Evolutionary conservation across 768 basidiomycete species (phyloP).

Genomic region (Austroboletus festivus): DNA sequence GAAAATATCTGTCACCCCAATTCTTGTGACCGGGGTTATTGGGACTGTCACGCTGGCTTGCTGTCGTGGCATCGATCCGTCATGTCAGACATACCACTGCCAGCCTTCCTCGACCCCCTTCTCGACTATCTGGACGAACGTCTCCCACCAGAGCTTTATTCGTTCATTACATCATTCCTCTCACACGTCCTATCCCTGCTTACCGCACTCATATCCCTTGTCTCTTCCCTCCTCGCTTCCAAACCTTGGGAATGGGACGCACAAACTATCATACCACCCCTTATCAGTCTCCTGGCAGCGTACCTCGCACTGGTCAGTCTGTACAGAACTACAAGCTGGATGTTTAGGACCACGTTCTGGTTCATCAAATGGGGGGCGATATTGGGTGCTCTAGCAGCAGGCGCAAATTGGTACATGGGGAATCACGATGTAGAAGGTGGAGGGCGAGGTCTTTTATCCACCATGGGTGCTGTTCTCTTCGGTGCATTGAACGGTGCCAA

Average conservation of each 20-base stretch:
- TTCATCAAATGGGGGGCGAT: constrained; percentile 77
- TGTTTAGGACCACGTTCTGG: constrained; percentile 63
- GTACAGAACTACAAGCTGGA: constrained; percentile 77
- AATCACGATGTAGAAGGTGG: constrained; percentile 29
- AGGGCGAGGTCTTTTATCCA: constrained; percentile 35
- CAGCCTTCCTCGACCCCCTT: constrained; percentile 50
- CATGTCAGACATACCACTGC: constrained; percentile 37
- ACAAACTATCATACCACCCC: constrained; percentile 66
- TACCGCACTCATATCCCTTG: constrained; percentile 46
- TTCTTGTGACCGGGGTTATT: constrained; percentile 15
- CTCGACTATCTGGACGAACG: constrained; percentile 51
- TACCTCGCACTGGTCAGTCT: constrained; percentile 76
- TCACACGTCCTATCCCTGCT: constrained; percentile 51
- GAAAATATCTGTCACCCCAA: constrained; percentile 4
- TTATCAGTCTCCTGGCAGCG: constrained; percentile 67
- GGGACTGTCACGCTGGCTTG: constrained; percentile 15
- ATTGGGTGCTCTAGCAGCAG: constrained; percentile 50
- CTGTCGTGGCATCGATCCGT: constrained; percentile 20
- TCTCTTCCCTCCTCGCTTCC: constrained; percentile 45
- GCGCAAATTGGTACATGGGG: constrained; percentile 52
- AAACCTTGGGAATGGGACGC: constrained; percentile 62
- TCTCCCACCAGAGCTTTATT: constrained; percentile 57
- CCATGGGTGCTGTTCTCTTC: constrained; percentile 40
- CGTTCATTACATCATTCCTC: constrained; percentile 46
- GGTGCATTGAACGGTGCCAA: constrained; percentile 40